A percentile compares a stretch with the other conserved stretches of the same genome.
Conservation (phyloP, 225 moss, liverwort and hornwort genomes). For the Asterella californica region DNA sequence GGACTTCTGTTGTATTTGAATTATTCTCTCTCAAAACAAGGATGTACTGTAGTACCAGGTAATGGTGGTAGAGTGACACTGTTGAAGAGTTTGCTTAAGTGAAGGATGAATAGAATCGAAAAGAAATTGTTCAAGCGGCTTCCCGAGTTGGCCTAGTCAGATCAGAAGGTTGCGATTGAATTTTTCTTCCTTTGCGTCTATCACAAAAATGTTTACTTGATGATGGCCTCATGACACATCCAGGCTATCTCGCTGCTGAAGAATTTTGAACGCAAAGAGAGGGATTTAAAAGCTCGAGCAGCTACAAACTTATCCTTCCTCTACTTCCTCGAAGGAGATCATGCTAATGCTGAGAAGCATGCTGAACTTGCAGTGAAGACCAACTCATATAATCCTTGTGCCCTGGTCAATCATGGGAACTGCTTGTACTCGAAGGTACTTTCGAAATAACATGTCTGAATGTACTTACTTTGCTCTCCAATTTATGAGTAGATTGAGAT, state of each 20-base stretch:
- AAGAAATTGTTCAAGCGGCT: too few species aligned
- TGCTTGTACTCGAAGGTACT: constrained; percentile 63
- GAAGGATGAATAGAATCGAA: not conserved
- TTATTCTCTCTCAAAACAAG: not conserved
- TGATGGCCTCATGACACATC: not conserved
- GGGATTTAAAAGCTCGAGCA: constrained; percentile 75
- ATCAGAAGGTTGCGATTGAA: too few species aligned
- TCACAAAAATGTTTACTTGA: not conserved
- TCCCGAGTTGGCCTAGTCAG: too few species aligned
- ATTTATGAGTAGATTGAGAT: not conserved
- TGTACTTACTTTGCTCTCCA: not conserved
- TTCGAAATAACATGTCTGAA: not conserved
- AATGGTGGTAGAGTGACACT: not conserved
- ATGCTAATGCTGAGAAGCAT: constrained; percentile 73
- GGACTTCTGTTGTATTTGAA: not conserved
- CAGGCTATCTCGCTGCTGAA: constrained; percentile 75
- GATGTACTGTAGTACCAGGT: not conserved
- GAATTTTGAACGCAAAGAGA: constrained; percentile 88
- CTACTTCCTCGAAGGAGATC: constrained; percentile 82
- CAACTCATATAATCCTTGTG: constrained; percentile 70
- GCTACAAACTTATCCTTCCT: constrained; percentile 90
- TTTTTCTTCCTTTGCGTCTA: not conserved
- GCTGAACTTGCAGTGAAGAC: constrained; percentile 75
- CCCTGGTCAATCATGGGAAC: constrained; percentile 90
- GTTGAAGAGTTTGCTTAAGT: not conserved